Conservation (phyloP, 164 flowering plant genomes). For the Dillenia suffruticosa region DNA sequence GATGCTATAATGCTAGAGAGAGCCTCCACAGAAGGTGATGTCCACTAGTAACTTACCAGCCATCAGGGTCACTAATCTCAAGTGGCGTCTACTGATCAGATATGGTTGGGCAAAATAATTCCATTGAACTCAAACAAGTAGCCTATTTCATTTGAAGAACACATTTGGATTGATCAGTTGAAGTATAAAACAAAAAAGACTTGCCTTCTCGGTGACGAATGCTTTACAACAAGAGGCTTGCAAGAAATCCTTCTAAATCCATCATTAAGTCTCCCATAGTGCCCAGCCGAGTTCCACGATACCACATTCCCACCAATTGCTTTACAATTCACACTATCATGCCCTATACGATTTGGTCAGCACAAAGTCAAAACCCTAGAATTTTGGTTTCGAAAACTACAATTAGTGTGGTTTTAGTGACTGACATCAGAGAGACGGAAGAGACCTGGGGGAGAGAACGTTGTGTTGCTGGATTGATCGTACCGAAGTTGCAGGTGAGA, state of each 20-base stretch:
- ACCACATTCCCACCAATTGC: constrained; percentile 13
- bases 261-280: constrained; percentile 31
- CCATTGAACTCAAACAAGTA: neutral
- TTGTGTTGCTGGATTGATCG: constrained; percentile 25
- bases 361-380: neutral
- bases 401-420: neutral
- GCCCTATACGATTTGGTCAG: neutral
- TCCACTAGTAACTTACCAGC: neutral
- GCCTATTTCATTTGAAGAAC: too few species aligned
- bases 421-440: constrained; percentile 31
- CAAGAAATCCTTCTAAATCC: constrained; percentile 20
- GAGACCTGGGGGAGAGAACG: constrained; percentile 19
- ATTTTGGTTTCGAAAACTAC: neutral
- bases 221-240: constrained; percentile 19
- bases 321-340: constrained; percentile 13
- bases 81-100: neutral
- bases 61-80: neutral
- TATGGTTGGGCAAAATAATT: constrained; percentile 1
- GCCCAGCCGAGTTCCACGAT: constrained; percentile 50
- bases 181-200: neutral
- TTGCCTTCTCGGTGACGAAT: constrained; percentile 30
- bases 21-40: too few species aligned
- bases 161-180: neutral
- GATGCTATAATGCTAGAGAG: too few species aligned
- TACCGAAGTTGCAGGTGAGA: constrained; percentile 35